Percentiles rank a stretch among this genome's conserved stretches.
Evolutionary conservation across 768 basidiomycete species (phyloP).

Genomic region (Hysterangium stoloniferum): DNA sequence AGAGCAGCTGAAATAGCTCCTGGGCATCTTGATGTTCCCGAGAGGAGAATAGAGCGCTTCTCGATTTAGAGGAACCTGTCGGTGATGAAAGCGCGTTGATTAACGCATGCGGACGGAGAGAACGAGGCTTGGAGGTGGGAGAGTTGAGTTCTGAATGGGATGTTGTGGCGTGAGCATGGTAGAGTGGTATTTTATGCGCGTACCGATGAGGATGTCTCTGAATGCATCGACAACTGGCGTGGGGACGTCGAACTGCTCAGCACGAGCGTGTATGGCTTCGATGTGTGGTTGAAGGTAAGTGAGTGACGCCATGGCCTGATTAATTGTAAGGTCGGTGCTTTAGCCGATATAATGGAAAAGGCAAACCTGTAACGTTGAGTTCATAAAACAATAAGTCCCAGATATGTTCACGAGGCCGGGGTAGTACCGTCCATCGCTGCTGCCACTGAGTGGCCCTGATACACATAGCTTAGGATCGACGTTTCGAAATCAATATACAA

Average conservation of each 20-base stretch:
- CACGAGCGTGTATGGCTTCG: conserved; percentile 63
- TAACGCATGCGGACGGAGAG: conserved; percentile 66
- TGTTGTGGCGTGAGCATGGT: neutral
- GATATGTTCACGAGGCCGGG: conserved; percentile 94
- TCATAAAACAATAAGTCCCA: conserved; percentile 96
- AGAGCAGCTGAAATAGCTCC: conserved; percentile 91
- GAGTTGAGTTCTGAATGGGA: conserved; percentile 52
- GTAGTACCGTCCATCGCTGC: too few species aligned
- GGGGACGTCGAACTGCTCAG: conserved; percentile 72
- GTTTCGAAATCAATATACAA: too few species aligned
- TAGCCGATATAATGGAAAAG: neutral
- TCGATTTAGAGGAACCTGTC: conserved; percentile 36
- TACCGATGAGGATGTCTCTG: conserved; percentile 61
- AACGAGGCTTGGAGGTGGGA: conserved; percentile 45
- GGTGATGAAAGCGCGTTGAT: conserved; percentile 59
- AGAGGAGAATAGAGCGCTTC: conserved; percentile 67
- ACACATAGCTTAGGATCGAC: conserved; percentile 20
- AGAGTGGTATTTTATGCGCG: conserved; percentile 17
- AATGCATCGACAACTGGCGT: conserved; percentile 84
- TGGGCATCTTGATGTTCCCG: conserved; percentile 98
- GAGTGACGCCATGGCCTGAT: conserved; percentile 84
- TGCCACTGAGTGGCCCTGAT: too few species aligned
- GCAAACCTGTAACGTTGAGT: conserved; percentile 83
- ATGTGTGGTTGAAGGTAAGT: conserved; percentile 77
- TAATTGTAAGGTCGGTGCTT: neutral